Evolutionary conservation across 352 stramenopile genomes (phyloP).

Genomic region (Phytophthora sp.): DNA sequence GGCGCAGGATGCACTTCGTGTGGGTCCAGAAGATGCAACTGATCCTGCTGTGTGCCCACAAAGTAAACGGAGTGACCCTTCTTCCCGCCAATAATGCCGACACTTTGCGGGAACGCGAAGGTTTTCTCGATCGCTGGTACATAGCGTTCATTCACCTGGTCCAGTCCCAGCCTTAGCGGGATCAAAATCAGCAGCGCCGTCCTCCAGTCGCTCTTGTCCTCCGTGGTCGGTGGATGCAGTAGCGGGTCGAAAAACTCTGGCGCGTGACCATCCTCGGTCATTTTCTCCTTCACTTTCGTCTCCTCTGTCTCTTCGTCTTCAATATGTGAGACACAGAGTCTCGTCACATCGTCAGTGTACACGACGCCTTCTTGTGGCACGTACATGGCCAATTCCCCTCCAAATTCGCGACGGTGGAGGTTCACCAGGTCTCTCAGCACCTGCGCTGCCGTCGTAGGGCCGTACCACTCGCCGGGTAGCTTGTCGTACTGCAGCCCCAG

Average conservation of each 20-base stretch:
- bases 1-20: constrained; percentile 74
- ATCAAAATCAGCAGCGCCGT: constrained; percentile 92
- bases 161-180: constrained; percentile 91
- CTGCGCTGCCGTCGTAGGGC: constrained; percentile 87
- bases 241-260: constrained; percentile 85
- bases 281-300: constrained; percentile 7
- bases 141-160: constrained; percentile 86
- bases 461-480: constrained; percentile 93
- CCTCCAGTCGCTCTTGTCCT: constrained; percentile 73
- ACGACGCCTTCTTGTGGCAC: constrained; percentile 86
- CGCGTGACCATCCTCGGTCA: neutral
- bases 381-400: constrained; percentile 66
- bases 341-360: constrained; percentile 79
- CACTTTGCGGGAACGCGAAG: constrained; percentile 92
- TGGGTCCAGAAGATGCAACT: constrained; percentile 85
- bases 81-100: constrained; percentile 95
- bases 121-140: constrained; percentile 75
- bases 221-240: constrained; percentile 65
- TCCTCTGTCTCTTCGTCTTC: constrained; percentile 29
- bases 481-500: constrained; percentile 92
- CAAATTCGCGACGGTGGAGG: constrained; percentile 57
- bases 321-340: constrained; percentile 73
- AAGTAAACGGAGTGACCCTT: constrained; percentile 96
- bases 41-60: constrained; percentile 88
- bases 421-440: constrained; percentile 91